Conservation (phyloP, 768 basidiomycete genomes). For the Galerina marginata region DNA sequence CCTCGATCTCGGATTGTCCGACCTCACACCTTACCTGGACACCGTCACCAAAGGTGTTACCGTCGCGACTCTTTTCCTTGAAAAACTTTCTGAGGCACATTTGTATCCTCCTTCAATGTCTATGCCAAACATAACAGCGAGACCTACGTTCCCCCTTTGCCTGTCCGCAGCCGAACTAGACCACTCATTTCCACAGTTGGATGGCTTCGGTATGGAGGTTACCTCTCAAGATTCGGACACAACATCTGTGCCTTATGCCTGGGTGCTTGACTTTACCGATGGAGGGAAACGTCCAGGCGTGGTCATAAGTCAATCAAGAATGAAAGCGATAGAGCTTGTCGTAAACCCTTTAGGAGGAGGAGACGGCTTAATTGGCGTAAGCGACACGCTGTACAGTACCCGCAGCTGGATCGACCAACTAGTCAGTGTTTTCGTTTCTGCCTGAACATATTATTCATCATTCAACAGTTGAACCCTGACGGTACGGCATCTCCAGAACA, state of each 20-base stretch:
- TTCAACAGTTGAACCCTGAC: constrained; percentile 57
- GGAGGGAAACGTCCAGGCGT: constrained; percentile 58
- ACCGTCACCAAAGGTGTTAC: constrained; percentile 53
- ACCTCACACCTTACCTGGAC: constrained; percentile 53
- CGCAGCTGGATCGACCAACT: constrained; percentile 72
- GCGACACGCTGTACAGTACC: constrained; percentile 49
- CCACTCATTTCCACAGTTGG: constrained; percentile 54
- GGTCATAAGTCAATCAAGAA: constrained; percentile 73
- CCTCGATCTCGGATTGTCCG: constrained; percentile 58
- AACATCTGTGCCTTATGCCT: constrained; percentile 43
- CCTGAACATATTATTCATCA: not conserved
- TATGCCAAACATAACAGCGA: constrained; percentile 48
- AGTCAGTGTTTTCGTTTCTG: constrained; percentile 40
- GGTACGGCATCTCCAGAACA: constrained; percentile 56
- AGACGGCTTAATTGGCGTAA: constrained; percentile 39
- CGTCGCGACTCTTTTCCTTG: constrained; percentile 57
- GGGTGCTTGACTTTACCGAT: constrained; percentile 78
- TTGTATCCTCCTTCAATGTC: constrained; percentile 50
- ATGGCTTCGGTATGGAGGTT: constrained; percentile 28
- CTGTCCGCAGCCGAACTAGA: constrained; percentile 52
- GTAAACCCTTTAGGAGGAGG: constrained; percentile 60
- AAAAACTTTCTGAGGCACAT: constrained; percentile 37
- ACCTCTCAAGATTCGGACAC: constrained; percentile 10
- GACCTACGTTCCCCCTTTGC: constrained; percentile 61
- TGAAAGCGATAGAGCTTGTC: constrained; percentile 74